phyloP scores from a whole-genome alignment of 2,329 filamentous ascomycete species.

The Thielaviopsis populi region DNA sequence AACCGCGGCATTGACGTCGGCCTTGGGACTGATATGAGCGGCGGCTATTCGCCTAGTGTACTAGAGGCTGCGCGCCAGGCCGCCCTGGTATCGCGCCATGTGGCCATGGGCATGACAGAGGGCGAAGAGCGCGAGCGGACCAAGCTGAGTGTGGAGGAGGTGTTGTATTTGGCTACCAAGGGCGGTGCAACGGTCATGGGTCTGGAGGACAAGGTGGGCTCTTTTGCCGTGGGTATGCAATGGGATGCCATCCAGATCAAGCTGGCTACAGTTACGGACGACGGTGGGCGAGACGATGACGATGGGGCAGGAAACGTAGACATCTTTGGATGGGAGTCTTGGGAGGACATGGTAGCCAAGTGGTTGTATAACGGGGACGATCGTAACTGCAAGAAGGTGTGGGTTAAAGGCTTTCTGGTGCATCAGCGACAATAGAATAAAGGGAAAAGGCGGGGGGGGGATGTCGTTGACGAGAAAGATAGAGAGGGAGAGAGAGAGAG shows the following conservation, averaged over 20 bases:
- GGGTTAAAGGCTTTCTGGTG: slow-evolving; percentile 74
- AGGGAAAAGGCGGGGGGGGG: background rate
- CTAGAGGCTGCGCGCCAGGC: slow-evolving; percentile 75
- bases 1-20: slow-evolving; percentile 64
- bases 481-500: background rate
- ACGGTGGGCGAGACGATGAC: slow-evolving; percentile 23
- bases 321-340: slow-evolving; percentile 82
- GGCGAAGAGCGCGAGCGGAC: slow-evolving; percentile 30
- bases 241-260: slow-evolving; percentile 81
- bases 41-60: slow-evolving; percentile 69
- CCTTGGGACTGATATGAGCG: slow-evolving; percentile 79
- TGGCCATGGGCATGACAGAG: slow-evolving; percentile 38
- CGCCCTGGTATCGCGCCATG: slow-evolving; percentile 58
- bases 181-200: slow-evolving; percentile 75
- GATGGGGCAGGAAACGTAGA: slow-evolving; percentile 53
- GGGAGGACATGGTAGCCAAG: slow-evolving; percentile 75
- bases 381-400: slow-evolving; percentile 74
- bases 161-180: slow-evolving; percentile 70
- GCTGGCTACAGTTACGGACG: slow-evolving; percentile 36
- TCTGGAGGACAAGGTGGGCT: slow-evolving; percentile 55
- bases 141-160: slow-evolving; percentile 74
- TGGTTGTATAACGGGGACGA: slow-evolving; percentile 94
- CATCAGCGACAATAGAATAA: slow-evolving; percentile 36
- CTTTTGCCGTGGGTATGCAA: slow-evolving; percentile 71
- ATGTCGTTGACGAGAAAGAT: background rate